Percentiles rank a stretch among this genome's conserved stretches.
Conservation (phyloP, 225 moss, liverwort and hornwort species). For the Neckera pumila region DNA sequence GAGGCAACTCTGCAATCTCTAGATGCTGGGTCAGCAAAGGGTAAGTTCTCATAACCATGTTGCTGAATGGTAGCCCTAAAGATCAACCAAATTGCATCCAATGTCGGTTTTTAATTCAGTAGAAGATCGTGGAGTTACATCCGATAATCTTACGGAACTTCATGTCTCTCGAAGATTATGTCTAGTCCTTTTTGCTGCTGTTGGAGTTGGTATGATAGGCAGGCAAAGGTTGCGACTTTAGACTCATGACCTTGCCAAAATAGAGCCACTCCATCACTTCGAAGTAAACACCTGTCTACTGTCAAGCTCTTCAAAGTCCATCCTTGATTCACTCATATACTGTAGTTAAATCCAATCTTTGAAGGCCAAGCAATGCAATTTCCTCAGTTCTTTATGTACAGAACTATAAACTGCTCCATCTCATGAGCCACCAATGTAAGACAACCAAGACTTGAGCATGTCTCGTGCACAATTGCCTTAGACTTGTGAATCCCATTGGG, state of each 20-base stretch:
- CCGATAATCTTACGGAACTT: background rate
- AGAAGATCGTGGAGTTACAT: background rate
- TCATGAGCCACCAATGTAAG: background rate
- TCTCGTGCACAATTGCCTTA: background rate
- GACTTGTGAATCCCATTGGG: background rate
- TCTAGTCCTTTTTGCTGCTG: background rate
- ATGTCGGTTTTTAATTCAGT: background rate
- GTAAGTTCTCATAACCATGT: background rate
- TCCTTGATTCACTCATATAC: background rate
- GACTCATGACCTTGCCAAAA: background rate
- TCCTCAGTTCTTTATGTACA: background rate
- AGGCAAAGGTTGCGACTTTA: background rate
- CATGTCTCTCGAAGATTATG: too few species aligned
- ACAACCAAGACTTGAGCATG: background rate
- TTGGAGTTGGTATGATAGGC: background rate
- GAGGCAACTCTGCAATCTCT: background rate
- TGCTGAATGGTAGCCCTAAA: background rate
- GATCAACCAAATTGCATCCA: background rate
- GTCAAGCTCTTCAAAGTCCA: background rate
- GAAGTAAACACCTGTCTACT: background rate
- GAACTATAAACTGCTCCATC: background rate
- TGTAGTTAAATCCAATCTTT: too few species aligned
- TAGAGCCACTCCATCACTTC: background rate
- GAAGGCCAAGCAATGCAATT: background rate
- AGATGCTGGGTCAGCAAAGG: background rate